Conservation (phyloP, 1,284 basidiomycete species). For the Somion occarium region DNA sequence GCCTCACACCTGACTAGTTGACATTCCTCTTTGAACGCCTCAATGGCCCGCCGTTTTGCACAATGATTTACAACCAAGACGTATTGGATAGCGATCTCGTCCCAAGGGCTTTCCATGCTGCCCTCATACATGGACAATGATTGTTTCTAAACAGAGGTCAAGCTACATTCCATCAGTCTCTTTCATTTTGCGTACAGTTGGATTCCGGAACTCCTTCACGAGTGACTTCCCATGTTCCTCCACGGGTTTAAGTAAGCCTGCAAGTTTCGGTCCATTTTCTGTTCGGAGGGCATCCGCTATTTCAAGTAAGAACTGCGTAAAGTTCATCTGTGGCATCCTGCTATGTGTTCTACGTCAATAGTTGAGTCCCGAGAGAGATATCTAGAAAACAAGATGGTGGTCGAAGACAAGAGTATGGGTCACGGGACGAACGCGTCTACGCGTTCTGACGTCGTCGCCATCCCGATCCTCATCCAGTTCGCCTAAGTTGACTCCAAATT, state of each 20-base stretch:
- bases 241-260: conserved; percentile 67
- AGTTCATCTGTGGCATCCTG: conserved; percentile 41
- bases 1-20: conserved; percentile 25
- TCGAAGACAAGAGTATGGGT: not conserved
- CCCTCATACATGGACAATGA: conserved; percentile 55
- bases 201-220: conserved; percentile 65
- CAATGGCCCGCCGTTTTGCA: conserved; percentile 55
- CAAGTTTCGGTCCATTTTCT: conserved; percentile 66
- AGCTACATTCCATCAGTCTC: not conserved
- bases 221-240: conserved; percentile 70
- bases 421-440: not conserved
- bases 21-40: conserved; percentile 72
- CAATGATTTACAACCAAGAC: conserved; percentile 67
- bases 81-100: conserved; percentile 77
- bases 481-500: no score
- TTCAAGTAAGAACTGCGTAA: conserved; percentile 56
- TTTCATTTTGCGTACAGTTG: conserved; percentile 48
- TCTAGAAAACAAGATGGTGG: not conserved
- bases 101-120: conserved; percentile 68
- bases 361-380: not conserved
- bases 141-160: conserved; percentile 35
- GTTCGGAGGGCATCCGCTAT: conserved; percentile 54
- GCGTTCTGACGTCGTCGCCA: not conserved
- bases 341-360: not conserved
- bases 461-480: no score